Base-by-base conservation (phyloP, 352 stramenopile species). In the Globisporangium sylvaticum region DNA sequence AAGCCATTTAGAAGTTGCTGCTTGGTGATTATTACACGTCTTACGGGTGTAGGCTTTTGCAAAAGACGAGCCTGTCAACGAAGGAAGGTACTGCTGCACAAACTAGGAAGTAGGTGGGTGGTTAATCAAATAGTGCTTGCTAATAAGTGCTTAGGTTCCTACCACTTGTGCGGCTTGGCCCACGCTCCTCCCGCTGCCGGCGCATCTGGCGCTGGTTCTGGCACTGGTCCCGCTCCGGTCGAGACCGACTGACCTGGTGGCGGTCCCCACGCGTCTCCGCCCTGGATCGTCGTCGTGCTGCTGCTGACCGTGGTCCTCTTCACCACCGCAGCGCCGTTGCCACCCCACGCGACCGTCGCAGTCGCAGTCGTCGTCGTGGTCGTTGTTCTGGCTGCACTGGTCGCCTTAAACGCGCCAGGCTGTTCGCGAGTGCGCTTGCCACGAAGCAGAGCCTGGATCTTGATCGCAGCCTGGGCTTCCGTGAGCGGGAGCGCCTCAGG, bases 371-470 rank as follows among this genome's bases (percentile, higher is more conserved):
- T 72, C 1, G 31, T 62, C 1, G 62, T 68, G 10, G 39, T 58
- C 9, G 22, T 62, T n/a, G 66, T 58, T 24, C 52, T 55, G n/a
- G 46, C 44, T 6, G 9, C 29, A 24, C 34, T 22, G 5, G 39
- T 34, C 1, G 48, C 20, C 15, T 37, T 67, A 27, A 57, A 68
- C 6, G 46, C 15, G 3, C 57, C 57, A 14, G 52, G 53, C n/a
- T 77, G 76, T 55, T 77, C 60, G 29, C 80, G 79, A 27, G 71
- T 42, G 27, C 72, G 76, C 63, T 71, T 61, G 37, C 87, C 87
- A 59, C 87, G 87, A 42, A 87, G 29, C 22, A 84, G 69, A 8
- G 85, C 77, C 65, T 94, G 85, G 65, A 95, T 92, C 69, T 90
- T 91, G 42, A 79, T 72, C 1, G 87, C 87, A 0, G 87, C 87